These are phyloP conservation scores for Tolypocladium inflatum DNA, from an alignment of 2,329 filamentous ascomycete species.

Conservation along the genomic window DNA sequence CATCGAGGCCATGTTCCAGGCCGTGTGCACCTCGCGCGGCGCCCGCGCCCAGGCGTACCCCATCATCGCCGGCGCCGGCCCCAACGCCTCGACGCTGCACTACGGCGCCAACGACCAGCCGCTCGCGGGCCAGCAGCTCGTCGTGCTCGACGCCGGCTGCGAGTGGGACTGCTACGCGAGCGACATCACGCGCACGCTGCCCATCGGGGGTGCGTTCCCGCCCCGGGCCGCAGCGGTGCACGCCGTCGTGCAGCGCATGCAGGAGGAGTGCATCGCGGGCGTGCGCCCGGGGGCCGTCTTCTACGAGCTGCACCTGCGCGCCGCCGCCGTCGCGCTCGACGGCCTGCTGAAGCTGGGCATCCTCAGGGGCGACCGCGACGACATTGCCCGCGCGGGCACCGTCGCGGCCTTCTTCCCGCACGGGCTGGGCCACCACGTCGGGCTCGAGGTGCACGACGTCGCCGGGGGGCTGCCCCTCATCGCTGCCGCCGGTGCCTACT, in stretches of 20 bases:
- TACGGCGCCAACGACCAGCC: conserved; percentile 73
- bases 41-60: conserved; percentile 76
- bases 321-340: conserved; percentile 61
- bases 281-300: conserved; percentile 62
- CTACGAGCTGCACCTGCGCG: conserved; percentile 62
- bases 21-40: conserved; percentile 61
- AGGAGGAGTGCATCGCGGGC: conserved; percentile 59
- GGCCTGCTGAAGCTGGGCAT: conserved; percentile 66
- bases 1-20: conserved; percentile 68
- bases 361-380: conserved; percentile 51
- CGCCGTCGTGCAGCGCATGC: conserved; percentile 71
- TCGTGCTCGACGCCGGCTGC: conserved; percentile 80
- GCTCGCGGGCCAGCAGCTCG: conserved; percentile 58
- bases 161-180: conserved; percentile 82
- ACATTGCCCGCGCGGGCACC: conserved; percentile 43
- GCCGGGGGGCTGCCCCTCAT: conserved; percentile 23
- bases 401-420: conserved; percentile 57
- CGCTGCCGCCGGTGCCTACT: conserved; percentile 17
- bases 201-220: conserved; percentile 60
- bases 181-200: conserved; percentile 84
- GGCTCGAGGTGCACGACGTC: conserved; percentile 56
- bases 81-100: conserved; percentile 79
- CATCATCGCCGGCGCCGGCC: conserved; percentile 76
- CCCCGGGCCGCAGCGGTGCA: conserved; percentile 65
- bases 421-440: conserved; percentile 55